Conservation (phyloP, 2,329 filamentous ascomycete species). For the Paracoccidioides brasiliensis region DNA sequence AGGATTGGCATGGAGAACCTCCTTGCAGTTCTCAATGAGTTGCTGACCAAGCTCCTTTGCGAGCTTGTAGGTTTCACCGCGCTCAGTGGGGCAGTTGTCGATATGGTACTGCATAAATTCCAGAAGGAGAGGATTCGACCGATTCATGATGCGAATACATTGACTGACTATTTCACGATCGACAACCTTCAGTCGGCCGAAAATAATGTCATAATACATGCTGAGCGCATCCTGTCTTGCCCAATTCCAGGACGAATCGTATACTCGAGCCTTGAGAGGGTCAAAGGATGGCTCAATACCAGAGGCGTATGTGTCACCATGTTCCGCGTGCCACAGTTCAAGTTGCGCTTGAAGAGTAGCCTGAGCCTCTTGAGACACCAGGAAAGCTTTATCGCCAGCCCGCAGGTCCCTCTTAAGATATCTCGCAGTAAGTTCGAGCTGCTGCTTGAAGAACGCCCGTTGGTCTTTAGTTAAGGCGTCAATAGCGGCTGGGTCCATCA, state of each 20-base stretch:
- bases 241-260: conserved; percentile 99
- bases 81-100: conserved; percentile 92
- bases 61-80: conserved; percentile 95
- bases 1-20: conserved; percentile 69
- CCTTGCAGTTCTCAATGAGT: conserved; percentile 94
- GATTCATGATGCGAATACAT: conserved; percentile 98
- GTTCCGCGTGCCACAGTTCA: conserved; percentile 88
- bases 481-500: conserved; percentile 97
- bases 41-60: conserved; percentile 87
- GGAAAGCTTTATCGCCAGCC: conserved; percentile 86
- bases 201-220: conserved; percentile 99
- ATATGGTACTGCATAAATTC: conserved; percentile 99
- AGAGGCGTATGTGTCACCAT: conserved; percentile 89
- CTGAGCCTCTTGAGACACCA: conserved; percentile 72
- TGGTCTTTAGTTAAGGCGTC: conserved; percentile 97
- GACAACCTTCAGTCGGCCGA: conserved; percentile 80
- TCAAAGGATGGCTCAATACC: conserved; percentile 94
- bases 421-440: conserved; percentile 84
- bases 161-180: conserved; percentile 97
- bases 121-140: conserved; percentile 85
- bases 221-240: conserved; percentile 89
- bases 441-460: conserved; percentile 91
- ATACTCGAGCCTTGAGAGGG: conserved; percentile 82
- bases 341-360: conserved; percentile 82
- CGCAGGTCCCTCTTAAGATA: conserved; percentile 96